Evolutionary conservation across 495 filamentous ascomycete species (phyloP).

Genomic region (Penicillium flavigenum): DNA sequence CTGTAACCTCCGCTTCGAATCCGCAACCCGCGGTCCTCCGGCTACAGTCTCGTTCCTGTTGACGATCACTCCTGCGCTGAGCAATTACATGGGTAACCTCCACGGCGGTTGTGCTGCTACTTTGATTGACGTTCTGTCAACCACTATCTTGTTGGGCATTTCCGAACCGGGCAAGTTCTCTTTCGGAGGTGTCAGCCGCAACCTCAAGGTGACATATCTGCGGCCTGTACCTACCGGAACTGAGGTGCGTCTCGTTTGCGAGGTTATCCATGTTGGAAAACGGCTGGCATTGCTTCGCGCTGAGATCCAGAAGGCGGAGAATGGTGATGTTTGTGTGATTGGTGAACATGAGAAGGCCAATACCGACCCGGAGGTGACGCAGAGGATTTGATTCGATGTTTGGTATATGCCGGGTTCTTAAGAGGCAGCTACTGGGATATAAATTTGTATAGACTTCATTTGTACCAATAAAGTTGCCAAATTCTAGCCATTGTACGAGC

Average conservation of each 20-base stretch:
- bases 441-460: conserved; percentile 6
- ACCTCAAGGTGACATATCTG: conserved; percentile 66
- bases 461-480: not conserved
- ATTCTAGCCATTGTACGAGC: conserved; percentile 4
- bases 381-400: conserved; percentile 24
- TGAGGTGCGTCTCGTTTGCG: conserved; percentile 55
- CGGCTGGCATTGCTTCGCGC: conserved; percentile 48
- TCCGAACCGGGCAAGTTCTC: conserved; percentile 61
- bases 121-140: conserved; percentile 66
- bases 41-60: conserved; percentile 42
- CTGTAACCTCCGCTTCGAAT: conserved; percentile 43
- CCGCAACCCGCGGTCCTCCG: conserved; percentile 37
- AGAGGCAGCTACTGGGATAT: not conserved
- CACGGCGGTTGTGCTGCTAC: conserved; percentile 71
- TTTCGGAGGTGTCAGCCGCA: conserved; percentile 63
- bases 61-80: conserved; percentile 52
- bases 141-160: conserved; percentile 55
- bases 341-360: conserved; percentile 71
- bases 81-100: conserved; percentile 60
- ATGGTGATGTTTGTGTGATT: conserved; percentile 56
- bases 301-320: conserved; percentile 42
- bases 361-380: conserved; percentile 50
- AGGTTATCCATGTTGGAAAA: conserved; percentile 62
- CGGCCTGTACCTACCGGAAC: conserved; percentile 56
- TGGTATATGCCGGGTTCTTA: not conserved